A percentile compares a stretch with the other conserved stretches of the same genome.
Conservation (phyloP, 768 basidiomycete genomes). For the Hemileccinum impolitum region DNA sequence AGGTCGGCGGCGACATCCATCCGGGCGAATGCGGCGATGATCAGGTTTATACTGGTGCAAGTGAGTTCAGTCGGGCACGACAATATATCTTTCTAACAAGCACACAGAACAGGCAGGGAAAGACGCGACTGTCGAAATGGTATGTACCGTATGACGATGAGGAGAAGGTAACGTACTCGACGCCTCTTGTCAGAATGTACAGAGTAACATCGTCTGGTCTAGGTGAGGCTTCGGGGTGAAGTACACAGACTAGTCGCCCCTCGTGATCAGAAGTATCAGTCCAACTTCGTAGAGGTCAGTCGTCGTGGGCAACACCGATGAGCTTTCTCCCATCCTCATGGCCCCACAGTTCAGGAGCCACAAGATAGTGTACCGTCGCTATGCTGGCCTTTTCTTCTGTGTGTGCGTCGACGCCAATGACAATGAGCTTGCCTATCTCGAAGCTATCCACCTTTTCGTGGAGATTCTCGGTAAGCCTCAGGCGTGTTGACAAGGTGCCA, state of each 20-base stretch:
- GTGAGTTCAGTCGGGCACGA: constrained; percentile 39
- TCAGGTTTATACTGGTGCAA: constrained; percentile 97
- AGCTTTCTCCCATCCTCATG: constrained; percentile 6
- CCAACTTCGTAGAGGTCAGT: constrained; percentile 95
- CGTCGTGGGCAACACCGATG: not conserved
- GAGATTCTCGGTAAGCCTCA: constrained; percentile 81
- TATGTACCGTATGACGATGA: constrained; percentile 99
- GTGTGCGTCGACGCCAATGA: constrained; percentile 97
- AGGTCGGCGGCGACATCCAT: not conserved
- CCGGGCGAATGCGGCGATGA: constrained; percentile 53
- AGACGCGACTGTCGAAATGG: constrained; percentile 97
- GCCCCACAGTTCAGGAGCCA: constrained; percentile 84
- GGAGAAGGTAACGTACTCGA: constrained; percentile 70
- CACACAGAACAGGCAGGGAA: constrained; percentile 91
- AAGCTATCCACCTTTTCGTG: constrained; percentile 97
- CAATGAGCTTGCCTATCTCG: constrained; percentile 95
- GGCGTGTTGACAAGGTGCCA: not conserved
- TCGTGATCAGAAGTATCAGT: constrained; percentile 97
- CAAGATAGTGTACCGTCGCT: constrained; percentile 95
- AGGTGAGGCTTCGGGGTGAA: constrained; percentile 94
- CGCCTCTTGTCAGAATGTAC: not conserved
- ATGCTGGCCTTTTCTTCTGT: constrained; percentile 97
- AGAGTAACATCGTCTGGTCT: constrained; percentile 1
- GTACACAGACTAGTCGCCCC: constrained; percentile 96
- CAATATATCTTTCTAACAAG: constrained; percentile 1